Conservation (phyloP, 1,139 yeast genomes). For the Martiniozyma asiatica region DNA sequence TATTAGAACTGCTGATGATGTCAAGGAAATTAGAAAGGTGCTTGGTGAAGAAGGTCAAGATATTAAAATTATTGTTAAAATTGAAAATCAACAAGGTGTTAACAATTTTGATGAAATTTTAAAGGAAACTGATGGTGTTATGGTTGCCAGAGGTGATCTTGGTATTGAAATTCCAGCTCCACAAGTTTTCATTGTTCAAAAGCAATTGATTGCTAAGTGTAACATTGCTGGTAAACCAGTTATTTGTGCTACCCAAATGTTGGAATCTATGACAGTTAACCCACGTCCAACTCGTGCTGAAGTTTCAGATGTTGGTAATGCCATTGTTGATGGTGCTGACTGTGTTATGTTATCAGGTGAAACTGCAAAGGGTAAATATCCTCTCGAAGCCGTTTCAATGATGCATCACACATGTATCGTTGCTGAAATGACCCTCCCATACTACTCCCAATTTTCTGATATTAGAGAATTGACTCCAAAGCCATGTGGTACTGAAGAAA, state of each 20-base stretch:
- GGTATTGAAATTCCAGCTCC: conserved; percentile 99
- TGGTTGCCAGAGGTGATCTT: conserved; percentile 99
- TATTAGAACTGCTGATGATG: conserved; percentile 89
- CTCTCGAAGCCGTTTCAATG: conserved; percentile 93
- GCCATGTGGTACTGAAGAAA: conserved; percentile 92
- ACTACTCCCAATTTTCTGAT: conserved; percentile 74
- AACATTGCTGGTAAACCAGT: conserved; percentile 99
- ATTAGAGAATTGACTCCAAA: conserved; percentile 72
- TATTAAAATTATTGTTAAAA: conserved; percentile 91
- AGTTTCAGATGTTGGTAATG: conserved; percentile 98
- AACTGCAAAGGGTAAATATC: conserved; percentile 99
- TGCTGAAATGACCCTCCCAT: conserved; percentile 96
- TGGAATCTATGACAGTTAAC: conserved; percentile 98
- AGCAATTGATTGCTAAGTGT: conserved; percentile 97
- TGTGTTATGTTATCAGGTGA: conserved; percentile 99
- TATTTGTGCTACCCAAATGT: conserved; percentile 99
- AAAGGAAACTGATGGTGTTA: conserved; percentile 93
- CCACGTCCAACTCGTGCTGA: conserved; percentile 99
- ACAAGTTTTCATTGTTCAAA: conserved; percentile 96
- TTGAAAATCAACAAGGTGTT: conserved; percentile 99
- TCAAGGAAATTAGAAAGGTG: conserved; percentile 80
- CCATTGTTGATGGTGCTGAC: conserved; percentile 98
- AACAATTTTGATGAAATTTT: conserved; percentile 97
- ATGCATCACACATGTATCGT: conserved; percentile 96
- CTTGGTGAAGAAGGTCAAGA: conserved; percentile 95